Evolutionary conservation across 202 grass and related monocot genomes (phyloP), one percentile per base, ranked within the genome.

Genomic region (Dendrocalamus latiflorus): DNA sequence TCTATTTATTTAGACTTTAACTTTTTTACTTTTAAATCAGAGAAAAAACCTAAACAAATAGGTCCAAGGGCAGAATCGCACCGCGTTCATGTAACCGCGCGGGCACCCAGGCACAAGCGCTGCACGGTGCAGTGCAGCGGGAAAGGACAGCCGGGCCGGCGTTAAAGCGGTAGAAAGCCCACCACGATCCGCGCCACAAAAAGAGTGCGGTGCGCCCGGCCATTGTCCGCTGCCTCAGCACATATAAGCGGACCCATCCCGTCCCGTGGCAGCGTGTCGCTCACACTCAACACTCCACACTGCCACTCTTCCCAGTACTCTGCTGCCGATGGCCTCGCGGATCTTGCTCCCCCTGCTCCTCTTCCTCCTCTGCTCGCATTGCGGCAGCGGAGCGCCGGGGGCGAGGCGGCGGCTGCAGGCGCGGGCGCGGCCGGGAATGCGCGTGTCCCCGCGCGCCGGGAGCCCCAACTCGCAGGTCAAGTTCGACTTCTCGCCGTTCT

Each of bases 401-500:
- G 61, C 26, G 37, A 18, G 13, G 39, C 15, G 37, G n/a, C 17
- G 41, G 70, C 73, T 17, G 82, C 82, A 37, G 62, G 71, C 25
- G 47, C 81, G 9, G 81, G 1, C 9, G 20, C 73, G 63, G 28
- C 65, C 33, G 33, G 49, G 50, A 39, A 74, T 56, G 71, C 71
- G 48, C 9, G 70, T 55, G 70, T 10, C 70, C 8, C 1, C 34
- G 12, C 70, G 67, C 77, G 44, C 65, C 72, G 82, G 87, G 18
- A 84, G 83, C 59, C 14, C 89, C 6, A 56, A 44, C 87, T 73
- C 91, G 42, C 76, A 85, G 62, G 75, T 94, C 1, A 77, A 94
- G 61, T 90, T 91, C 84, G 89, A 93, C 68, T 93, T 93, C 85
- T 93, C 94, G 0, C 83, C 83, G 21, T 72, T 86, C 80, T 48